Percentiles rank a stretch among this genome's conserved stretches.
These are phyloP conservation scores for Venturia oleaginea DNA, from an alignment of 2,329 filamentous ascomycete genomes.

Conservation along the genomic window DNA sequence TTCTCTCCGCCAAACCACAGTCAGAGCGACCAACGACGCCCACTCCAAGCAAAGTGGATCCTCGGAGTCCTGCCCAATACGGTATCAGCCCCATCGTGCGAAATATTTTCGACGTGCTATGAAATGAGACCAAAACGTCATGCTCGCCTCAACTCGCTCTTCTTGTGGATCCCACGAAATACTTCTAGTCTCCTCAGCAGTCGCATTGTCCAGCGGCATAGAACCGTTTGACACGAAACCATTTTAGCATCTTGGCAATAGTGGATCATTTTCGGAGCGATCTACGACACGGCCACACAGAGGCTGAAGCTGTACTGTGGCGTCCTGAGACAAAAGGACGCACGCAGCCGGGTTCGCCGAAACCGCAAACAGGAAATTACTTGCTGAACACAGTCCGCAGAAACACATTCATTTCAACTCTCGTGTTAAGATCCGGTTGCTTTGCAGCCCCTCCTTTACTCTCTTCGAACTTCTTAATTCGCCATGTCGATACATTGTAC, in stretches of 20 bases:
- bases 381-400: neutral
- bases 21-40: constrained; percentile 38
- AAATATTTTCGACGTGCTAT: constrained; percentile 71
- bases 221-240: neutral
- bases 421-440: neutral
- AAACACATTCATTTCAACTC: neutral
- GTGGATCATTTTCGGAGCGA: neutral
- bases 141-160: neutral
- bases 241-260: neutral
- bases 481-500: neutral
- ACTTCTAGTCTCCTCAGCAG: neutral
- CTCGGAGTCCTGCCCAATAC: constrained; percentile 64
- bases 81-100: constrained; percentile 67
- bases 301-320: neutral
- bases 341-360: neutral
- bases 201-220: neutral
- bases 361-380: neutral
- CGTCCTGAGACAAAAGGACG: neutral
- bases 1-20: constrained; percentile 23
- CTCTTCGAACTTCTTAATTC: neutral
- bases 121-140: constrained; percentile 22
- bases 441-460: neutral
- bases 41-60: constrained; percentile 50
- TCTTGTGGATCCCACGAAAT: neutral
- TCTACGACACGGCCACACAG: neutral